Conservation (phyloP, 192 early-diverging fungal genomes). For the Coemansia sp. region DNA sequence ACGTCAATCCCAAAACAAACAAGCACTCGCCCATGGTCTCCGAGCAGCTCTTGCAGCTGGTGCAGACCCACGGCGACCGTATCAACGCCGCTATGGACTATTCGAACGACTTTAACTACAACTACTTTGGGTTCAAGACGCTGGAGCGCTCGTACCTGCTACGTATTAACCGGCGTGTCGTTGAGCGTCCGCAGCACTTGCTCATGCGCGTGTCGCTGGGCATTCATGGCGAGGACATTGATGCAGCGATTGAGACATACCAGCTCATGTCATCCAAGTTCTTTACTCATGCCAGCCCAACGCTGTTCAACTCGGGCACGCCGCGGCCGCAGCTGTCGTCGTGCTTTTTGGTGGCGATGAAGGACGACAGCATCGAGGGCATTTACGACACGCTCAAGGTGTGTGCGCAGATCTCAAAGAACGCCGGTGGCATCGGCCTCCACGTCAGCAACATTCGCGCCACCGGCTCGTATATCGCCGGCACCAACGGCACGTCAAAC, state of each 20-base stretch:
- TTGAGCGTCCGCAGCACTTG: conserved; percentile 96
- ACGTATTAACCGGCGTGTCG: conserved; percentile 80
- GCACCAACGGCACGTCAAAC: conserved; percentile 96
- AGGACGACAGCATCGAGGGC: conserved; percentile 96
- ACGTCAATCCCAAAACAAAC: conserved; percentile 86
- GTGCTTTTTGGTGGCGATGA: conserved; percentile 95
- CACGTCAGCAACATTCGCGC: conserved; percentile 98
- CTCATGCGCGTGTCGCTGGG: conserved; percentile 98
- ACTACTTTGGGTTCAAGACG: conserved; percentile 99
- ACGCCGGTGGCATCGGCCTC: conserved; percentile 95
- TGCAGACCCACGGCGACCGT: conserved; percentile 72
- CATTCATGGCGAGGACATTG: conserved; percentile 91
- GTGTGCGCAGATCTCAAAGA: conserved; percentile 98
- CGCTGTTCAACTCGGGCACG: conserved; percentile 98
- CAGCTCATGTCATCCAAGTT: conserved; percentile 87
- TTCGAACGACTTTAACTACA: conserved; percentile 96
- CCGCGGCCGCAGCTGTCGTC: conserved; percentile 91
- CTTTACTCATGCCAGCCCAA: conserved; percentile 97
- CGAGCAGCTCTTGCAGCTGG: conserved; percentile 65
- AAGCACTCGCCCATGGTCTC: conserved; percentile 92
- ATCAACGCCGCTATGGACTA: conserved; percentile 97
- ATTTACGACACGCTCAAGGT: conserved; percentile 97
- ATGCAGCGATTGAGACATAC: conserved; percentile 92
- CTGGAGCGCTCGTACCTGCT: conserved; percentile 95
- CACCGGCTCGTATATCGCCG: conserved; percentile 94